A percentile compares a stretch with the other conserved stretches of the same genome.
Conservation (phyloP, 345 rosid genomes). For the Pelargonium nanum region DNA sequence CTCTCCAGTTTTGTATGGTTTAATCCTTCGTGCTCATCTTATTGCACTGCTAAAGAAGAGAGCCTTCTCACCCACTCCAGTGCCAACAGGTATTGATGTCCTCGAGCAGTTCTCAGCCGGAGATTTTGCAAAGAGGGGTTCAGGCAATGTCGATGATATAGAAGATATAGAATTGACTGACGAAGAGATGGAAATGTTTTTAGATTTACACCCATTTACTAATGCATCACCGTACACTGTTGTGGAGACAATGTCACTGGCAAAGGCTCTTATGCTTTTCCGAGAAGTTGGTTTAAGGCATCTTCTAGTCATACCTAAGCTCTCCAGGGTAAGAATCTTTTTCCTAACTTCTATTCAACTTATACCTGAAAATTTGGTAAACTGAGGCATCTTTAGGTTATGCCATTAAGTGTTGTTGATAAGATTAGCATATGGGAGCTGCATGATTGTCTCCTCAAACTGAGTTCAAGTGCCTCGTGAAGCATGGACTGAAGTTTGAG, state of each 20-base stretch:
- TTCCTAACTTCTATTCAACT: neutral
- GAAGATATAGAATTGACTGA: slow-evolving; percentile 59
- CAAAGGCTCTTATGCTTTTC: slow-evolving; percentile 76
- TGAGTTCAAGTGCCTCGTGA: too few species aligned
- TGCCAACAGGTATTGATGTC: slow-evolving; percentile 23
- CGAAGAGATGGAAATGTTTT: slow-evolving; percentile 82
- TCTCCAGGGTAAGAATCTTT: slow-evolving; percentile 42
- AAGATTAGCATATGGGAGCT: too few species aligned
- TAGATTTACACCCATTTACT: slow-evolving; percentile 79
- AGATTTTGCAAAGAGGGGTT: slow-evolving; percentile 75
- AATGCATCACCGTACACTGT: slow-evolving; percentile 90
- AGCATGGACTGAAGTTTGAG: too few species aligned
- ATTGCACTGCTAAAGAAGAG: slow-evolving; percentile 61
- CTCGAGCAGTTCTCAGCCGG: slow-evolving; percentile 36
- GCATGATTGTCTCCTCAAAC: too few species aligned
- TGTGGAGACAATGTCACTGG: slow-evolving; percentile 89
- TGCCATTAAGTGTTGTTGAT: too few species aligned
- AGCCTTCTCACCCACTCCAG: slow-evolving; percentile 42
- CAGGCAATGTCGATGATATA: slow-evolving; percentile 43
- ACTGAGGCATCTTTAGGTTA: too few species aligned
- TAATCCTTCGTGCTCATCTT: slow-evolving; percentile 76
- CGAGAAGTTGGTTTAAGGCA: slow-evolving; percentile 84
- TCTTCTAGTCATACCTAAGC: slow-evolving; percentile 71
- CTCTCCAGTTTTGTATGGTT: slow-evolving; percentile 49
- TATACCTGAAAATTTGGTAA: neutral